Evolutionary conservation across 208 protist genomes (phyloP).

Genomic region (Blastocrithidia nonstop): DNA sequence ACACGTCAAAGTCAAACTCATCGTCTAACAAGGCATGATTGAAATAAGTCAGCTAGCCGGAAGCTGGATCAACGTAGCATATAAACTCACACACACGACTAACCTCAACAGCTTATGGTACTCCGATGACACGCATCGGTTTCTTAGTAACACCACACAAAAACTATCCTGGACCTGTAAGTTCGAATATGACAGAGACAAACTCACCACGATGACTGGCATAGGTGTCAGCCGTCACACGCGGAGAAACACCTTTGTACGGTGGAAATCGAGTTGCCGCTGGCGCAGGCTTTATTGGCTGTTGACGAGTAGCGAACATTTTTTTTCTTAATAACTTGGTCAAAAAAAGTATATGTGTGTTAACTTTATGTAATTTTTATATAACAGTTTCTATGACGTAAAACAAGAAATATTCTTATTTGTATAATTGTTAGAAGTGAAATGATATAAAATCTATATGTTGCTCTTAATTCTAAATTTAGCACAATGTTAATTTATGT

Average conservation of each 20-base stretch:
- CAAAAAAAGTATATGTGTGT: slow-evolving; percentile 3
- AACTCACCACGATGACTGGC: slow-evolving; percentile 64
- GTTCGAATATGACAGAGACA: slow-evolving; percentile 69
- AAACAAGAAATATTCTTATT: no score
- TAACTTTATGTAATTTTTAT: slow-evolving; percentile 15
- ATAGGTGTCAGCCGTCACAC: slow-evolving; percentile 50
- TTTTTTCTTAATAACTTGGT: no score
- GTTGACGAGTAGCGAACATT: no score
- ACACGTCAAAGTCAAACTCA: slow-evolving; percentile 83
- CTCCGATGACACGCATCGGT: slow-evolving; percentile 34
- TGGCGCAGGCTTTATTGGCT: background rate
- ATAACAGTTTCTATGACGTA: no score
- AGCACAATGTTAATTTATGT: no score
- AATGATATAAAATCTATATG: no score
- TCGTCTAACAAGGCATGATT: slow-evolving; percentile 78
- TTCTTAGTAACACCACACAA: slow-evolving; percentile 49
- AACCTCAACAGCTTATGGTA: slow-evolving; percentile 57
- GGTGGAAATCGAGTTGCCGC: slow-evolving; percentile 28
- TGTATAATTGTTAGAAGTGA: no score
- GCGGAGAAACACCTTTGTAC: slow-evolving; percentile 73
- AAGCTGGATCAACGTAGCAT: slow-evolving; percentile 73
- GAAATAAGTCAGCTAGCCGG: slow-evolving; percentile 59
- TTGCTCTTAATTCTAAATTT: no score
- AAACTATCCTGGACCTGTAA: slow-evolving; percentile 58
- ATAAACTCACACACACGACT: slow-evolving; percentile 84